Evolutionary conservation across 352 stramenopile species (phyloP).

Genomic region (Globisporangium parvum): DNA sequence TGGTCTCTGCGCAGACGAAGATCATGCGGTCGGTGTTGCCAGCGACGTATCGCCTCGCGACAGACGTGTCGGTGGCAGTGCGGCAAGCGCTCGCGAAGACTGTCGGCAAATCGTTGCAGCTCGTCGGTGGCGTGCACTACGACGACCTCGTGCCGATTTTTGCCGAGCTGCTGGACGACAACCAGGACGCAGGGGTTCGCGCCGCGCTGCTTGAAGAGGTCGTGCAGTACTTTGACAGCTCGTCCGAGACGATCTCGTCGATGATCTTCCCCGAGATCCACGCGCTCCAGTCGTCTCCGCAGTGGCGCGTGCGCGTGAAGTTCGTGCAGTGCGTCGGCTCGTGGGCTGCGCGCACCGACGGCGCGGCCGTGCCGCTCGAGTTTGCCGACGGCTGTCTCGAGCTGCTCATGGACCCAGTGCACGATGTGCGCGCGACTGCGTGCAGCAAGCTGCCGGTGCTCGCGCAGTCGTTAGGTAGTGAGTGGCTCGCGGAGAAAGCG

Average conservation of each 20-base stretch:
- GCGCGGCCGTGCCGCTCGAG: slow-evolving; percentile 43
- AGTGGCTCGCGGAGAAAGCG: slow-evolving; percentile 72
- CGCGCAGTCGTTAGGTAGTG: slow-evolving; percentile 60
- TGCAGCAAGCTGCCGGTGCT: slow-evolving; percentile 62
- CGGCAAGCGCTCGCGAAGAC: slow-evolving; percentile 68
- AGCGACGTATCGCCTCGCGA: slow-evolving; percentile 71
- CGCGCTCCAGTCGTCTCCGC: slow-evolving; percentile 50
- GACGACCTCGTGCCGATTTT: slow-evolving; percentile 82
- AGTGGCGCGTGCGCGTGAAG: slow-evolving; percentile 83
- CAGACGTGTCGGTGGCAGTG: slow-evolving; percentile 71
- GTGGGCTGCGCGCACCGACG: slow-evolving; percentile 67
- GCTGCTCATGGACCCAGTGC: slow-evolving; percentile 58
- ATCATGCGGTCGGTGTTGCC: slow-evolving; percentile 76
- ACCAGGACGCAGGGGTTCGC: slow-evolving; percentile 72
- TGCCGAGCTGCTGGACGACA: slow-evolving; percentile 74
- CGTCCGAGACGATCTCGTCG: slow-evolving; percentile 49
- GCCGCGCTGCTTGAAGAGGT: slow-evolving; percentile 80
- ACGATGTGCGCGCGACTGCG: slow-evolving; percentile 62
- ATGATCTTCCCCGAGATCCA: slow-evolving; percentile 74
- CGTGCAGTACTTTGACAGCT: slow-evolving; percentile 65
- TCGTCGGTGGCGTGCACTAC: slow-evolving; percentile 61
- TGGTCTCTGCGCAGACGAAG: slow-evolving; percentile 66
- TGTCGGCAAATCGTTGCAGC: slow-evolving; percentile 64
- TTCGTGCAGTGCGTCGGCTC: slow-evolving; percentile 81
- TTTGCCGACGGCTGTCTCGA: slow-evolving; percentile 71